Base-by-base conservation (phyloP, 257 asterid species). In the Scutellaria galericulata region DNA sequence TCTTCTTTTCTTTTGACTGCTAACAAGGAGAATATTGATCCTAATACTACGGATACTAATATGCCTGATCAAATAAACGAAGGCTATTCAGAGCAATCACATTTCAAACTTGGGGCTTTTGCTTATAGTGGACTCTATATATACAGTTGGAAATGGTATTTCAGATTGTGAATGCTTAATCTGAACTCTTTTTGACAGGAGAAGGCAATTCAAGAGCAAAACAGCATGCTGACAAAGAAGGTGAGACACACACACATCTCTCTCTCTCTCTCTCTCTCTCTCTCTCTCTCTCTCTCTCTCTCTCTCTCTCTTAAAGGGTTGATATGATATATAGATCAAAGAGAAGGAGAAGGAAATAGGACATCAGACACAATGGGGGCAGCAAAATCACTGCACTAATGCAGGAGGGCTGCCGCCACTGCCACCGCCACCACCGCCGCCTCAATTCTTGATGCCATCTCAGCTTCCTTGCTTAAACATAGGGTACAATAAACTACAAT, bases 171-270 rank as follows among this genome's bases (percentile, higher is more conserved):
- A 5, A 15, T 54, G 40, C 3, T 7, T 35, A 15, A 12, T 70
- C 39, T 51, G 41, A 24, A 39, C 7, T 24, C 13, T 9, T 78
- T 75, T 61, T 67, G 24, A 70, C 84, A 92, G 98, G 93, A 89
- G 81, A 93, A 75, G 68, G 88, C 89, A 31, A 86, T 93, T 56
- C 87, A 86, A 71, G 97, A 88, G 85, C 93, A 90, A 72, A 93
- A 93, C 79, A 87, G 68, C 85, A 81, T 86, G 86, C 86, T 93
- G 45, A 46, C 84, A n/a, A 90, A 90, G 86, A 77, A 90, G 97
- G 97, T 91, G 42, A 31, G 5, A 31, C 37, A 31, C 37, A 31
- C 35, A 27, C 39, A 2, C 3, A 2, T 11, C 13, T 6, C 73
- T 67, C 63, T 39, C 71, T 52, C 46, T 40, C 70, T 50, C 39